Evolutionary conservation across 139 green algal genomes (phyloP), one percentile per base, ranked within the genome.

Genomic region (Closterium sp.): DNA sequence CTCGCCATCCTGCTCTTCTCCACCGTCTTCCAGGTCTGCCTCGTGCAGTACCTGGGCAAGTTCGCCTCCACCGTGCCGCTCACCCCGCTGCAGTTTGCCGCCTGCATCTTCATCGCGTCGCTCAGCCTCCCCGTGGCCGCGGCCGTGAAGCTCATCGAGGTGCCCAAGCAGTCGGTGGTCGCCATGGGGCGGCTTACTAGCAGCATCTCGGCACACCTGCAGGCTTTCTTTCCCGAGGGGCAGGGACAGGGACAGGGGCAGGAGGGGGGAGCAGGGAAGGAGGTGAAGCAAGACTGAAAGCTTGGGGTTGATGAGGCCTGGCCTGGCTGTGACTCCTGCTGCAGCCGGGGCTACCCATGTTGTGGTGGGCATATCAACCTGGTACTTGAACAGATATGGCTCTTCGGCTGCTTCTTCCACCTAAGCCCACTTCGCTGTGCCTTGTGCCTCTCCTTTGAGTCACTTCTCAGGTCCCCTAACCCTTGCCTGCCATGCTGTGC

Each of bases 31-130:
- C 90, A 93, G 87, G 30, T 90, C 32, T 30, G n/a, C 36, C 25
- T 92, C 36, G 90, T 92, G 32, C 38, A 92, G 84, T 92, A 88
- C 90, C 84, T 92, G 7, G 81, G 81, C 36, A 85, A 92, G 7
- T 89, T 92, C 38, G 90, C 90, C 35, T 83, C 84, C 19, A 92
- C 90, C 16, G 84, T 85, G 23, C 84, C 36, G 9, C 90, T 92
- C 28, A 85, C 31, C 2, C n/a, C 31, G 33, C 32, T 25, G 36
- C n/a, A 92, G 34, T 92, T 85, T 2, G 25, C 84, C 34, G n/a
- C 66, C 34, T 92, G 32, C 25, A 33, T 91, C 34, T 25, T 76
- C 32, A 34, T 91, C 33, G 89, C 35, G n/a, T 86, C 64, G 19
- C 28, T 86, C 19, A 38, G 81, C 81, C 88, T 92, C 35, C 89